Percentiles rank a stretch among this genome's conserved stretches.
These are phyloP conservation scores for Rhodotorula sphaerocarpa DNA, from an alignment of 768 basidiomycete genomes.

Conservation along the genomic window DNA sequence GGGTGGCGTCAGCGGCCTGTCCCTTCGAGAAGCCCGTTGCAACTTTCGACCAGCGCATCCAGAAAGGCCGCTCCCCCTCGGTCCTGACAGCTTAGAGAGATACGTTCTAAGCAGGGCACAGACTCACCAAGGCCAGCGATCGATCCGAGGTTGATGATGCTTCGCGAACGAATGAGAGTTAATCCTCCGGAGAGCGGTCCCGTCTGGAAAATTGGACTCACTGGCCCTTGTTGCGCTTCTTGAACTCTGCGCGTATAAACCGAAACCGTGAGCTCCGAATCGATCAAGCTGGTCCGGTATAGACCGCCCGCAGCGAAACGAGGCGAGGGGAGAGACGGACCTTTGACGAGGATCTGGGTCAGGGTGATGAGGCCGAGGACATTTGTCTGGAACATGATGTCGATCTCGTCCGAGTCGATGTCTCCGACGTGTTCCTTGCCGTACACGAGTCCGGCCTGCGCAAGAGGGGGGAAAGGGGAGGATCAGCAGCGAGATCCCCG, in stretches of 20 bases:
- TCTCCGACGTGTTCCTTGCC: conserved; percentile 81
- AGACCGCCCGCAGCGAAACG: no score
- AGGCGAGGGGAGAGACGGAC: conserved; percentile 41
- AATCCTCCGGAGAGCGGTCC: background rate
- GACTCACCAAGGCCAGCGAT: conserved; percentile 58
- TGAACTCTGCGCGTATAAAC: conserved; percentile 58
- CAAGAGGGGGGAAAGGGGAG: background rate
- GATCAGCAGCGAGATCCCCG: no score
- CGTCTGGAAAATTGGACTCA: background rate
- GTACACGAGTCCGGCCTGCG: conserved; percentile 66
- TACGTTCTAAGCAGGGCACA: conserved; percentile 67
- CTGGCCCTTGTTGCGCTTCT: conserved; percentile 52
- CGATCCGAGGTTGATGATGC: conserved; percentile 87
- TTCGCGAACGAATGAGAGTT: background rate
- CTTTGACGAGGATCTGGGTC: conserved; percentile 58
- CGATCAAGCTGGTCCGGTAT: no score
- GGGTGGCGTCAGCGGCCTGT: no score
- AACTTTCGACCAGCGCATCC: no score
- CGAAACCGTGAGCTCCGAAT: no score
- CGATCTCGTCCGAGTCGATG: conserved; percentile 62
- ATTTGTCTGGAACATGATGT: conserved; percentile 43
- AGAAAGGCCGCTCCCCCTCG: no score
- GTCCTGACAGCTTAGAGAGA: no score
- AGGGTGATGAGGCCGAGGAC: conserved; percentile 68
- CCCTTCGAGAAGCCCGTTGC: no score